Evolutionary conservation across 23 red algal species (phyloP), one percentile per base, ranked within the genome.

Genomic region (Cyanidiococcus yangmingshanensis): DNA sequence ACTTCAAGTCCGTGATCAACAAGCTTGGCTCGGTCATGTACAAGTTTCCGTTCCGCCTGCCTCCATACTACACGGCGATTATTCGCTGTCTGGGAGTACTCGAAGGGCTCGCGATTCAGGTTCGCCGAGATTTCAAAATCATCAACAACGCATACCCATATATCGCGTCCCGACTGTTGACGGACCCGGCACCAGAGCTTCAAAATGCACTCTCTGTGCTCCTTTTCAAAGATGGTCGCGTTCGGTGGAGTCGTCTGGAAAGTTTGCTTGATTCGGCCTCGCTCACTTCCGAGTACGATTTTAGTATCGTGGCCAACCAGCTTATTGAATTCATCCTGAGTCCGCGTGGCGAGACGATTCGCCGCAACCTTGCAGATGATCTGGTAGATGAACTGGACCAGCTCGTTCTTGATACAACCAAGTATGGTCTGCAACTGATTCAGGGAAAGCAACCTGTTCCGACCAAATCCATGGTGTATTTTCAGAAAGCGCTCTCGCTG

Each of bases 1-100:
- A 98, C 50, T 98, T 98, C 84, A 98, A 98, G 76, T 89, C 85
- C 21, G 94, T 98, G 1, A 98, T 98, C 74, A 83, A 92, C 87
- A 98, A 98, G 83, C 85, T 98, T 17, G 94, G 94, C 0, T 86
- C 87, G 1, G 94, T 98, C 21, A 90, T 98, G 86, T 98, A 91
- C 77, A 78, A 89, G 67, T 98, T 89, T 77, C 88, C 88, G 15
- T 98, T 98, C 79, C 80, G 83, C 3, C 84, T 98, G 40, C 94
- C 94, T 2, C 77, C 87, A 0, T 98, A 91, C 79, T 98, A 98
- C 81, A 98, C 94, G 12, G 94, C 94, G 18, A 91, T 98, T 58
- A 87, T 98, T 39, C 84, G 94, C 15, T 98, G 94, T 50, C 58
- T 98, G 21, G 94, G 94, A 2, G 94, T 98, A 2, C 79, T 98